Evolutionary conservation across 2,329 filamentous ascomycete species (phyloP).

Genomic region (Fusarium lateritium): DNA sequence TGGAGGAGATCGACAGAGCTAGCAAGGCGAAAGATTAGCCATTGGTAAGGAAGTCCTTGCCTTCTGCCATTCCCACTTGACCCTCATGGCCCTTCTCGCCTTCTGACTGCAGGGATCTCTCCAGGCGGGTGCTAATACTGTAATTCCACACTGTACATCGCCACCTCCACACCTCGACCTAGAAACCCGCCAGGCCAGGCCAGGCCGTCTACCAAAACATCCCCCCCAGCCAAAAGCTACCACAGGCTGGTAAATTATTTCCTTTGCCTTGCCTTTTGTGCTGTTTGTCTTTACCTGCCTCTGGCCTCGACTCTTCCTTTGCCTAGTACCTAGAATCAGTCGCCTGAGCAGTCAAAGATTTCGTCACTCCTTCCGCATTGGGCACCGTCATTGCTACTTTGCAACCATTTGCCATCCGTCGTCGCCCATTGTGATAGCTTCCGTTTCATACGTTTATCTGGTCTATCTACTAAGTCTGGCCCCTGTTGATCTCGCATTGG

Average conservation of each 20-base stretch:
- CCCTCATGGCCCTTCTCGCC: conserved; percentile 2
- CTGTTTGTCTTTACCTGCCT: too few species aligned
- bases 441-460: conserved; percentile 9
- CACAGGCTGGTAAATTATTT: conserved; percentile 15
- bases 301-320: conserved; percentile 3
- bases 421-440: conserved; percentile 22
- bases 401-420: conserved; percentile 19
- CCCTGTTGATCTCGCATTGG: conserved; percentile 33
- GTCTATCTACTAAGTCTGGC: neutral
- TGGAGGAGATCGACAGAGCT: conserved; percentile 36
- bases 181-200: neutral
- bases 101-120: neutral
- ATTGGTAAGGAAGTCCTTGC: conserved; percentile 33
- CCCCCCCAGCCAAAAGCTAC: conserved; percentile 25
- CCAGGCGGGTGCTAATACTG: conserved; percentile 3
- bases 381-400: conserved; percentile 2
- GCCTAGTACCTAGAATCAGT: conserved; percentile 10
- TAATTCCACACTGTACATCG: conserved; percentile 47
- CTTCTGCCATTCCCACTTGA: conserved; percentile 28
- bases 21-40: conserved; percentile 13
- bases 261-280: conserved; percentile 8
- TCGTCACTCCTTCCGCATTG: conserved; percentile 37
- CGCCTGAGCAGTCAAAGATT: conserved; percentile 16
- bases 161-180: conserved; percentile 46
- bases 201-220: conserved; percentile 1